Evolutionary conservation across 257 asterid genomes (phyloP), one percentile per base, ranked within the genome.

Genomic region (Salvia splendens): DNA sequence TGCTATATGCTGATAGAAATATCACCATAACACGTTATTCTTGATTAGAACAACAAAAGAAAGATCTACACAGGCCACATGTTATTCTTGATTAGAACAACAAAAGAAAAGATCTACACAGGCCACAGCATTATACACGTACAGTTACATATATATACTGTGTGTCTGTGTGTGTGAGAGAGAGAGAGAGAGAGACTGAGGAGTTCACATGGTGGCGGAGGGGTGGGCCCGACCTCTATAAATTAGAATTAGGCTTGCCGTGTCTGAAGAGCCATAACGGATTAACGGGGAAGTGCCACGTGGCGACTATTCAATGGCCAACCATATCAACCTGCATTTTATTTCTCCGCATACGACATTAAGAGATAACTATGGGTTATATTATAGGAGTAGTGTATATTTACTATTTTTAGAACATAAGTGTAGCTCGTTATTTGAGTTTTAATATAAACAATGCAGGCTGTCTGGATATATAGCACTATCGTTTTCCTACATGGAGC

Each of bases 251-350:
- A 35, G 30, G 46, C 15, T 49, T 49, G 28, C 60, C 56, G 60
- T 20, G 61, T 41, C 69, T 5, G 9, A n/a, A 30, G 33, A 65
- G 61, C 77, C 74, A 60, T 70, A 38, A 71, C 79, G 83, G 83
- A 24, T 24, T 24, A 24, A 24, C 30, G 30, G 30, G 83, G 83
- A 40, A 41, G 9, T 20, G 71, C 74, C 83, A 70, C 83, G 80
- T 74, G 73, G 74, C 40, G 7, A 35, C 40, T 6, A 35, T 3
- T 35, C 40, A 6, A 24, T 6, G 7, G 40, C 6, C 40, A 35
- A 35, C 40, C 40, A 35, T 35, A 35, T 35, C 1, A 35, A 35
- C 40, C 40, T 35, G 40, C 40, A 17, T 17, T 17, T 17, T 17
- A 17, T 17, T 17, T 17, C 20, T 17, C 20, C 20, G 20, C 20